Percentiles rank a stretch among this genome's conserved stretches.
Evolutionary conservation across 2,329 filamentous ascomycete species (phyloP).

Genomic region (Esteya vermicola): DNA sequence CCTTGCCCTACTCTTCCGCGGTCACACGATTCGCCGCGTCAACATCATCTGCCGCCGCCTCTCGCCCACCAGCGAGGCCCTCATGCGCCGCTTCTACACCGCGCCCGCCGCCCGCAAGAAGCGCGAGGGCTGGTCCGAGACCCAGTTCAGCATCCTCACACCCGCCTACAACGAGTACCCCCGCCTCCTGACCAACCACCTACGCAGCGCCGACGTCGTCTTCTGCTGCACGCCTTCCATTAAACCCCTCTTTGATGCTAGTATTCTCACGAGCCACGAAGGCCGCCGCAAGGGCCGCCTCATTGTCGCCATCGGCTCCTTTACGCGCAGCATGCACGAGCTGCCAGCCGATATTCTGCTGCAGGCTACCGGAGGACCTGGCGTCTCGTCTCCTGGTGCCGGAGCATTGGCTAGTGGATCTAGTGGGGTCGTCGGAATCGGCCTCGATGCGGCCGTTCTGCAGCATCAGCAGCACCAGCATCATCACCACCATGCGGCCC

Average conservation of each 20-base stretch:
- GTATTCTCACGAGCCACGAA: conserved; percentile 57
- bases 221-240: conserved; percentile 78
- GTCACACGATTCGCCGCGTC: conserved; percentile 57
- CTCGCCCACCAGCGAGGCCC: conserved; percentile 36
- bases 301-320: conserved; percentile 58
- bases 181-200: conserved; percentile 53
- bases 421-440: no score
- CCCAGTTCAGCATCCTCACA: conserved; percentile 57
- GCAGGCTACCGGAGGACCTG: conserved; percentile 41
- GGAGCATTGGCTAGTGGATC: no score
- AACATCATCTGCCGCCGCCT: conserved; percentile 72
- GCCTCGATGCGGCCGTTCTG: no score
- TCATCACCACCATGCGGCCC: conserved; percentile 20
- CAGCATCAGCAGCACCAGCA: no score
- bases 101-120: conserved; percentile 29
- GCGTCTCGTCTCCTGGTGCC: no score
- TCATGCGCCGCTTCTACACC: conserved; percentile 38
- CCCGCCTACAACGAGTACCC: conserved; percentile 54
- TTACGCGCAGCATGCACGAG: conserved; percentile 64
- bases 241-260: conserved; percentile 58
- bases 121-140: conserved; percentile 46
- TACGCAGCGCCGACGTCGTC: conserved; percentile 63
- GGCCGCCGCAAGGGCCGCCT: conserved; percentile 57
- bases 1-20: conserved; percentile 61
- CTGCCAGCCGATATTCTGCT: conserved; percentile 62